phyloP scores from a whole-genome alignment of 2,329 filamentous ascomycete species.

The Emydomyces testavorans region DNA sequence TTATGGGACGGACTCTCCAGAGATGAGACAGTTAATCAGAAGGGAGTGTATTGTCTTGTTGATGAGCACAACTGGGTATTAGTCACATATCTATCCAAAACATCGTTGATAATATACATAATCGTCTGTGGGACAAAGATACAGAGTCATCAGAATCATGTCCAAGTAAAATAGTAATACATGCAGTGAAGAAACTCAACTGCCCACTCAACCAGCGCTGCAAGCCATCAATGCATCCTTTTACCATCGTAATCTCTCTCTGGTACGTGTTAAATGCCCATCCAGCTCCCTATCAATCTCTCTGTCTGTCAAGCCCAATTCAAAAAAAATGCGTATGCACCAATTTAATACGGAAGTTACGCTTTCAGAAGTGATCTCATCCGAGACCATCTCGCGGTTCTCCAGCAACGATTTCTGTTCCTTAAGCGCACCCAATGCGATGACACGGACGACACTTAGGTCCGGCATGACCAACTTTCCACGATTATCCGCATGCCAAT shows the following conservation, averaged over 20 bases:
- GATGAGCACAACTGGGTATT: too few relatives aligned
- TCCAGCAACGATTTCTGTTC: slow-evolving; percentile 18
- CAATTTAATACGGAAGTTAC: slow-evolving; percentile 24
- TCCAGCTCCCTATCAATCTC: slow-evolving; percentile 29
- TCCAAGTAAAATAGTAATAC: too few relatives aligned
- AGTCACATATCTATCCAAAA: too few relatives aligned
- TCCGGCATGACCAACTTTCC: slow-evolving; percentile 26
- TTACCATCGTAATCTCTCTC: not conserved
- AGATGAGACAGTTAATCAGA: too few relatives aligned
- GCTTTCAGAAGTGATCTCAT: slow-evolving; percentile 9
- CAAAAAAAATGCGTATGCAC: slow-evolving; percentile 26
- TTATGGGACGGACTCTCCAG: too few relatives aligned
- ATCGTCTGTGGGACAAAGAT: too few relatives aligned
- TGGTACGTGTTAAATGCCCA: slow-evolving; percentile 18
- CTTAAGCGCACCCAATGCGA: slow-evolving; percentile 26
- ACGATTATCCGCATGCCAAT: slow-evolving; percentile 20
- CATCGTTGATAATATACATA: too few relatives aligned
- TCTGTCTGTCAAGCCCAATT: slow-evolving; percentile 21
- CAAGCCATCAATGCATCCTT: not conserved
- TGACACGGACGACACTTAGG: slow-evolving; percentile 28
- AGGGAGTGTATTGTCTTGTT: too few relatives aligned
- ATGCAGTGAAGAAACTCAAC: too few relatives aligned
- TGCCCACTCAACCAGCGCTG: not conserved
- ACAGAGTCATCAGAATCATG: too few relatives aligned
- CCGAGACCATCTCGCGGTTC: not conserved